A percentile compares a stretch with the other conserved stretches of the same genome.
phyloP scores from a whole-genome alignment of 371 early-diverging fungal species.

The Mucor plumbeus region DNA sequence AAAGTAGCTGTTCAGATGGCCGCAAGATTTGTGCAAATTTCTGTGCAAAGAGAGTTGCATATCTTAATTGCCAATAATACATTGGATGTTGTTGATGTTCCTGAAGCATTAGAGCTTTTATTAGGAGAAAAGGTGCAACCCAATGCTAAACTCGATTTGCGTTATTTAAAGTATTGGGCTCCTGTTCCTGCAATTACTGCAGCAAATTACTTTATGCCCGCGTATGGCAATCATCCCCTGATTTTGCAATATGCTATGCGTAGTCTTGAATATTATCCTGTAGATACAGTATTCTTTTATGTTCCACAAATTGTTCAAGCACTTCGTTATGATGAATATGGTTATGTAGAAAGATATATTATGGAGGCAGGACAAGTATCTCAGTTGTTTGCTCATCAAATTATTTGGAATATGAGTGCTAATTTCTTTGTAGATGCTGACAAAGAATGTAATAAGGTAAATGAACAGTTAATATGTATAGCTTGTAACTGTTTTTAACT shows the following conservation, averaged over 20 bases:
- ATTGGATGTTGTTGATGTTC: conserved; percentile 69
- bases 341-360: conserved; percentile 94
- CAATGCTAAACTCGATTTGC: conserved; percentile 47
- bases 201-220: conserved; percentile 74
- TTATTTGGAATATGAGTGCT: conserved; percentile 99
- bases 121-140: conserved; percentile 59
- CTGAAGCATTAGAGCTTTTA: conserved; percentile 77
- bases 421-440: conserved; percentile 89
- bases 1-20: conserved; percentile 79
- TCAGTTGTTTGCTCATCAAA: conserved; percentile 98
- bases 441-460: conserved; percentile 70
- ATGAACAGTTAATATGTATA: too few relatives aligned
- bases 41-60: conserved; percentile 72
- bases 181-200: conserved; percentile 94
- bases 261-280: conserved; percentile 85
- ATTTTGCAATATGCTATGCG: conserved; percentile 95
- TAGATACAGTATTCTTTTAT: conserved; percentile 96
- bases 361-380: conserved; percentile 90
- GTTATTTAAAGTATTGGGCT: conserved; percentile 88
- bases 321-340: conserved; percentile 83
- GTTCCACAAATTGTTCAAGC: conserved; percentile 99
- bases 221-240: conserved; percentile 78
- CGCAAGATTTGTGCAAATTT: conserved; percentile 69
- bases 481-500: too few relatives aligned
- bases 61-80: conserved; percentile 69